Evolutionary conservation across 2,329 filamentous ascomycete genomes (phyloP).

Genomic region (Aspergillus sp.): DNA sequence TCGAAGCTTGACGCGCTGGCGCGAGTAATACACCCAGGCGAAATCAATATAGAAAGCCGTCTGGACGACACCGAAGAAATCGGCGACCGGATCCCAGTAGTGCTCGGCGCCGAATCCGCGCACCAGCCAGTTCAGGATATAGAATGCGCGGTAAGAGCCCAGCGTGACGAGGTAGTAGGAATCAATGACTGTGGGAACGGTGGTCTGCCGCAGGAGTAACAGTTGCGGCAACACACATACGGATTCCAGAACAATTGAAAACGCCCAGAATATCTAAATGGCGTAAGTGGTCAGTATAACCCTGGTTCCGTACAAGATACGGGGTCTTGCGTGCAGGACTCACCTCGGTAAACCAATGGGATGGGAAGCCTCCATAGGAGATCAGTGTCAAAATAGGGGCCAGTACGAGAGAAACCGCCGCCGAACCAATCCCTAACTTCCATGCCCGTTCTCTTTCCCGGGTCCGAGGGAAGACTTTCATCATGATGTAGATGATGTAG

Average conservation of each 20-base stretch:
- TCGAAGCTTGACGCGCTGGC: conserved; percentile 90
- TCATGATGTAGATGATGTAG: conserved; percentile 87
- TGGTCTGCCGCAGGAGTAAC: conserved; percentile 88
- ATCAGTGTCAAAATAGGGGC: conserved; percentile 72
- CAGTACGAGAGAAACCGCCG: conserved; percentile 62
- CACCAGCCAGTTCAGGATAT: conserved; percentile 87
- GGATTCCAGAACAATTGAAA: conserved; percentile 89
- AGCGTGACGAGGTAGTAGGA: conserved; percentile 91
- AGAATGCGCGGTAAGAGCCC: conserved; percentile 82
- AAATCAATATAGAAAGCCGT: conserved; percentile 91
- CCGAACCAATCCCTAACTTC: conserved; percentile 74
- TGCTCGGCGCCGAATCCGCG: conserved; percentile 60
- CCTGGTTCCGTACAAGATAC: neutral
- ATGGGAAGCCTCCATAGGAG: conserved; percentile 55
- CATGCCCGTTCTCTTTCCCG: conserved; percentile 88
- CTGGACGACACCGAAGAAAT: conserved; percentile 85
- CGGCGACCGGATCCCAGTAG: conserved; percentile 66
- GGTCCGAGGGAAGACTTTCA: conserved; percentile 80
- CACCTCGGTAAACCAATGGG: conserved; percentile 40
- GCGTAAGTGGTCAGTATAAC: neutral
- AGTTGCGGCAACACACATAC: conserved; percentile 89
- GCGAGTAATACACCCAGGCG: conserved; percentile 92
- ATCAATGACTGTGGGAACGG: conserved; percentile 90
- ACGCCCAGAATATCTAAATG: conserved; percentile 72
- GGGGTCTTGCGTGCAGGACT: conserved; percentile 5